Evolutionary conservation across 1,284 basidiomycete genomes (phyloP).

Genomic region (Austroboletus novae-zelandiae): DNA sequence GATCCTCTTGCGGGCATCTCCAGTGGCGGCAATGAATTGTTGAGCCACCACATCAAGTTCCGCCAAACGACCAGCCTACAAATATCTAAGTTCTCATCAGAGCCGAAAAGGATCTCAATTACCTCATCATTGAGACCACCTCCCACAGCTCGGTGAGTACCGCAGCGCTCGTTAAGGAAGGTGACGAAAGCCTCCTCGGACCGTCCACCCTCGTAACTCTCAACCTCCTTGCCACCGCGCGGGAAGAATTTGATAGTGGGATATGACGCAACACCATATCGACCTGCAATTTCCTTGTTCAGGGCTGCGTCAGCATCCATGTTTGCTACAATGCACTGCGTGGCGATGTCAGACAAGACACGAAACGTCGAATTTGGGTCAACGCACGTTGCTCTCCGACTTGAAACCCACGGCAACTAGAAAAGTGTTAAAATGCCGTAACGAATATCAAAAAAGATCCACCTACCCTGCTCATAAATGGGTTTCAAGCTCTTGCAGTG

Average conservation of each 20-base stretch:
- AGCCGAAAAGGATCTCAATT: constrained; percentile 18
- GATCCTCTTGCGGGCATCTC: constrained; percentile 56
- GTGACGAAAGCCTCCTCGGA: constrained; percentile 67
- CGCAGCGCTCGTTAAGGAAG: constrained; percentile 87
- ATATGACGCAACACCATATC: constrained; percentile 74
- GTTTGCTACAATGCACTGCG: constrained; percentile 83
- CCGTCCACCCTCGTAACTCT: constrained; percentile 68
- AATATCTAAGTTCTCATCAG: not conserved
- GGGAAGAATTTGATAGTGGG: constrained; percentile 97
- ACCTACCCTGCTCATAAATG: constrained; percentile 68
- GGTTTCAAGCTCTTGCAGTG: constrained; percentile 90
- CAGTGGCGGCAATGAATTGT: constrained; percentile 69
- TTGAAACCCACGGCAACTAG: constrained; percentile 76
- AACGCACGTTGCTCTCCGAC: constrained; percentile 67
- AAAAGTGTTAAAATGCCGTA: constrained; percentile 4
- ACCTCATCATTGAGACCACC: constrained; percentile 79
- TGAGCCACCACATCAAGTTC: constrained; percentile 79
- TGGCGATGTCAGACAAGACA: constrained; percentile 6
- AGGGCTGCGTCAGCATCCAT: constrained; percentile 84
- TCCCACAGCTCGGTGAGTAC: constrained; percentile 78
- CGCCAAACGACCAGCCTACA: constrained; percentile 76
- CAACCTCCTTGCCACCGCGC: constrained; percentile 59
- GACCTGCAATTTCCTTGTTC: constrained; percentile 74
- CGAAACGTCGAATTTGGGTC: not conserved
- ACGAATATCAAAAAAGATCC: not conserved